Evolutionary conservation across 2,329 filamentous ascomycete genomes (phyloP), one percentile per base, ranked within the genome.

Genomic region (Fusarium equiseti): DNA sequence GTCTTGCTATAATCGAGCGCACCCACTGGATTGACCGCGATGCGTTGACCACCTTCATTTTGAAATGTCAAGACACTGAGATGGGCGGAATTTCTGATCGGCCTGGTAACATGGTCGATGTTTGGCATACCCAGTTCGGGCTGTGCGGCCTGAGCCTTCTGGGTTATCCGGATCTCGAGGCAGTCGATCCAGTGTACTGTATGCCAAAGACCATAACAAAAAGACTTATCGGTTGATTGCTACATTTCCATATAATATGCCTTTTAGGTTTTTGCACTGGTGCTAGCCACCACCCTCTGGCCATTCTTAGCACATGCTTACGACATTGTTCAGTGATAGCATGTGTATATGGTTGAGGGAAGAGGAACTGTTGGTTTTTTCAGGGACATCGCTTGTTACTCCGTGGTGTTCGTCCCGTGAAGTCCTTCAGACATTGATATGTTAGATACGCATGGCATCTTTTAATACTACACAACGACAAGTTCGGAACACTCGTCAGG

Each of bases 51-150:
- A 80, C 81, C 26, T 99, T 97, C 81, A 98, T 99, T 58, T 82
- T 99, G 63, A 87, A 87, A 69, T 97, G 93, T 77, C 96, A 99
- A 84, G 96, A 99, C 78, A 84, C 89, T 2, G 91, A 97, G 61
- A 82, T 87, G 31, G 96, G 96, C 27, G 96, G 96, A 13, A 89
- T 99, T 72, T 91, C 95, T 8, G 96, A 99, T 82, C 86, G 95
- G 66, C 95, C 96, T 12, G 95, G 93, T 27, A 91, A 99, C 77
- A 94, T 95, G 91, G 95, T 98, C 24, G 96, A 99, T 83, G 95
- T 99, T 35, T 99, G 97, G 84, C 96, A 99, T 78, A 98, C 96
- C 0, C 84, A 90, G 56, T 99, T 99, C 79, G 94, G 93, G 26
- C 82, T 98, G 70, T 92, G 95, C 22, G 96, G 96, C 4, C 82